These are phyloP conservation scores for Pseudogymnoascus sp. DNA, from an alignment of 2,329 filamentous ascomycete genomes.

Conservation along the genomic window DNA sequence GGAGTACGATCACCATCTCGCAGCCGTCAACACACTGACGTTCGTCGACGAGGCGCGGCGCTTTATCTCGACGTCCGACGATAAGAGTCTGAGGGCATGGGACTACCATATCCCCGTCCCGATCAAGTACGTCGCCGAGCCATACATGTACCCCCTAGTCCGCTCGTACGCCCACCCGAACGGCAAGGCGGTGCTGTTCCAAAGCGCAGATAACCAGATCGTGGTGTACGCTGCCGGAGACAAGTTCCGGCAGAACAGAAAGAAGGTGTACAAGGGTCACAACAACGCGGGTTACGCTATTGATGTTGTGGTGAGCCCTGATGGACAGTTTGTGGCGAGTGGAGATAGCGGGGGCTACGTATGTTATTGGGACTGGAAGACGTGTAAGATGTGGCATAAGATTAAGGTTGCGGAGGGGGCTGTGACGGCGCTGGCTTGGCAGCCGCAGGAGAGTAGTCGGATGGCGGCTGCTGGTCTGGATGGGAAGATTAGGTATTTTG, in stretches of 20 bases:
- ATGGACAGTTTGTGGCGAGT: constrained; percentile 81
- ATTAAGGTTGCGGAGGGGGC: constrained; percentile 76
- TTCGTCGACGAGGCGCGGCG: constrained; percentile 91
- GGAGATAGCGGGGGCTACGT: constrained; percentile 85
- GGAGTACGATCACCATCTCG: constrained; percentile 96
- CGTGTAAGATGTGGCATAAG: constrained; percentile 98
- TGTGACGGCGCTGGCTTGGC: constrained; percentile 85
- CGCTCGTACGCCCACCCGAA: constrained; percentile 76
- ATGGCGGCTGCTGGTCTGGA: constrained; percentile 85
- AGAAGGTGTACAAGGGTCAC: constrained; percentile 93
- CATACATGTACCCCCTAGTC: constrained; percentile 95
- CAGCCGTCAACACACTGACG: constrained; percentile 94
- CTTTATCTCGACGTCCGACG: constrained; percentile 96
- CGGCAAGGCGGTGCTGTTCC: constrained; percentile 90
- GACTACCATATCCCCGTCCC: constrained; percentile 97
- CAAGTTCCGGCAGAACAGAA: constrained; percentile 93
- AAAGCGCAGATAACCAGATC: constrained; percentile 91
- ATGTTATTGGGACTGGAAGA: constrained; percentile 99
- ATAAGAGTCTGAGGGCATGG: constrained; percentile 93
- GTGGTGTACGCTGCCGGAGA: constrained; percentile 91
- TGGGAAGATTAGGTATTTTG: constrained; percentile 86
- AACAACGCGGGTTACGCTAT: constrained; percentile 93
- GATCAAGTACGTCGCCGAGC: constrained; percentile 96
- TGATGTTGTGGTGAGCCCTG: constrained; percentile 78
- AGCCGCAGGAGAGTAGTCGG: constrained; percentile 95